Base-by-base conservation (phyloP, 2,329 filamentous ascomycete species). In the Epichloe baconii region DNA sequence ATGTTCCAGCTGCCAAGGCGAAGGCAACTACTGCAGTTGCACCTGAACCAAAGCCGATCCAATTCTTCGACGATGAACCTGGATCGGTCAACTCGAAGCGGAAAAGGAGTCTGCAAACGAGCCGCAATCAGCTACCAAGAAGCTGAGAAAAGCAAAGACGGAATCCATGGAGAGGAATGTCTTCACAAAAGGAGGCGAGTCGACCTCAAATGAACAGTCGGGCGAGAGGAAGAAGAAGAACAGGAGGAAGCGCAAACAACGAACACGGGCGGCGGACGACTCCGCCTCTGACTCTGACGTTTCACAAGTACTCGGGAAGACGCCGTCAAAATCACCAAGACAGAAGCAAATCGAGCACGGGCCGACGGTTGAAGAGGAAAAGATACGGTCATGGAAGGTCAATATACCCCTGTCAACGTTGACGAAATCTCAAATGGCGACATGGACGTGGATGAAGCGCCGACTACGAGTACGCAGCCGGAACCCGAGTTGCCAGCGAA, bases 1-100 rank as follows among this genome's bases (percentile, higher is more conserved):
- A 75, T 54, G 60, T 74, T 10, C 70, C 67, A 0, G 59, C 61
- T 38, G 53, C 60, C 45, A 65, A 64, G 52, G 34, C 57, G 6
- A 48, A 50, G 17, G 51, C 54, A 17, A 12, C 38, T 10, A 14
- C 42, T 17, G n/a, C 53, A 17, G 48, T 57, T 38, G 47, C 47
- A 3, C n/a, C 38, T 31, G 31, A 4, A 17, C 21, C 42, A 17
- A 52, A 58, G 4, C 51, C 54, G 37, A 54, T 58, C 4, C 58
- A 61, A 41, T 61, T 57, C 48, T 61, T 66, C 47, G 58, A 64
- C n/a, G 61, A 66, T 10, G 57, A 64, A 44, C 48, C 59, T 1
- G 61, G 51, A 11, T 53, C 57, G 6, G 51, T 54, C 2, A 61
- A 56, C 17, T 45, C 62, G 3, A 71, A 70, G 54, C 59, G 67